Percentiles rank a stretch among this genome's conserved stretches.
Conservation (phyloP, 176 grass and related monocot species). For the Oryza rufipogon region DNA sequence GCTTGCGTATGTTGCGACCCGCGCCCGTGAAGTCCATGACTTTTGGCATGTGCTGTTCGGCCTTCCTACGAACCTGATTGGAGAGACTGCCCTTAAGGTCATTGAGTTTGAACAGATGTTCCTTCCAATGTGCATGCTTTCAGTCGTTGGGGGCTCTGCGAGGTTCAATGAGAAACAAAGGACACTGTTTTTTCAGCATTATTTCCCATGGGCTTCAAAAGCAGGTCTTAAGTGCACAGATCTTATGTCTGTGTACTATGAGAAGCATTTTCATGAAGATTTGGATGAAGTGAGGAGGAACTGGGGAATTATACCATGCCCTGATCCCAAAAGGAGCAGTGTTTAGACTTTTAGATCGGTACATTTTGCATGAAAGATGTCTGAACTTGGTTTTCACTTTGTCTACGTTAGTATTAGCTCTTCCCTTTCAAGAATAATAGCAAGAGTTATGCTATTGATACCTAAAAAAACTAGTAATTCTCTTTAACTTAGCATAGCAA, state of each 20-base stretch:
- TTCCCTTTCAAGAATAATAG: background rate
- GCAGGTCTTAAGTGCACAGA: constrained; percentile 66
- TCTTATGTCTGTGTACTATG: constrained; percentile 90
- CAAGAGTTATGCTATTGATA: constrained; percentile 1
- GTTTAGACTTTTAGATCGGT: constrained; percentile 34
- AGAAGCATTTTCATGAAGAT: constrained; percentile 85
- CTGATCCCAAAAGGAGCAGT: constrained; percentile 48
- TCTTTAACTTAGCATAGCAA: background rate
- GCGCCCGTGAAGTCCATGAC: constrained; percentile 90
- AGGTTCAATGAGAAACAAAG: constrained; percentile 85
- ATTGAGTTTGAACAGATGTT: constrained; percentile 96
- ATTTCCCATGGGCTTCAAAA: constrained; percentile 76
- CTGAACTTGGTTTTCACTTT: constrained; percentile 7
- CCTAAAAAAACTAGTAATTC: background rate
- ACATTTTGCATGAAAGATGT: constrained; percentile 17
- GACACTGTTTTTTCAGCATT: constrained; percentile 71
- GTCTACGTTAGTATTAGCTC: background rate
- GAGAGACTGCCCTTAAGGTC: constrained; percentile 94
- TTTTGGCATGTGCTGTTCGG: constrained; percentile 96
- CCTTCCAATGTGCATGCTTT: constrained; percentile 92
- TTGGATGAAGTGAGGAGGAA: constrained; percentile 70
- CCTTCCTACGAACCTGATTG: constrained; percentile 85
- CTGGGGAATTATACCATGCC: constrained; percentile 76
- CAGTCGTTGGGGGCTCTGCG: constrained; percentile 74
- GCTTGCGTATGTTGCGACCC: constrained; percentile 72